phyloP scores from a whole-genome alignment of 192 early-diverging fungal species.

The Entophlyctis luteolus region DNA sequence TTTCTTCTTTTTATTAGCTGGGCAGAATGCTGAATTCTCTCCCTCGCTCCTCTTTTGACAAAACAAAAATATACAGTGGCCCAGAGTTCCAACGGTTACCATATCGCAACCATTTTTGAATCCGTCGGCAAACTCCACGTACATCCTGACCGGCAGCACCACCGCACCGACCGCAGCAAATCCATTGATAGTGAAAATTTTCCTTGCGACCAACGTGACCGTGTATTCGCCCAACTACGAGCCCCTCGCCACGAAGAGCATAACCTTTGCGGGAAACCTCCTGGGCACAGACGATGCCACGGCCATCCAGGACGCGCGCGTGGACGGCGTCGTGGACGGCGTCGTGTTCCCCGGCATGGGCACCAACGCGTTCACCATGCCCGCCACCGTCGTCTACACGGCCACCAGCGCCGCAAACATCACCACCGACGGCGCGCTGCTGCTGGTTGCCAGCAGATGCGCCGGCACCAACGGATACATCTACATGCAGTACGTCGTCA shows the following conservation, averaged over 20 bases:
- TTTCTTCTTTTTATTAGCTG: no score
- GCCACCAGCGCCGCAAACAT: not conserved
- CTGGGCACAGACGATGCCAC: not conserved
- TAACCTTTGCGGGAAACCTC: not conserved
- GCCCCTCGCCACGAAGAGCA: not conserved
- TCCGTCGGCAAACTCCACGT: not conserved
- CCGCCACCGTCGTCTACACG: not conserved
- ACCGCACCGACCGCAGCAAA: not conserved
- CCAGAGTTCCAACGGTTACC: not conserved
- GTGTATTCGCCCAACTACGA: not conserved
- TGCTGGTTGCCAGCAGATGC: not conserved
- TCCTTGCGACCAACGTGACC: not conserved
- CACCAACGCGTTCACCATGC: not conserved
- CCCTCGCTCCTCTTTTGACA: no score
- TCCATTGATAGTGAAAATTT: not conserved
- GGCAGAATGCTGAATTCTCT: no score
- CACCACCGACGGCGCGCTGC: not conserved
- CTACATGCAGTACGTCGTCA: constrained; percentile 8
- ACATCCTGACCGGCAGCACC: not conserved
- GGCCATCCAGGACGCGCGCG: not conserved
- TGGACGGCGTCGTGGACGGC: not conserved
- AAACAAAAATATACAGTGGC: no score
- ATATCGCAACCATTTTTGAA: not conserved
- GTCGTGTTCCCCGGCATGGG: not conserved
- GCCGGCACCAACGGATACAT: not conserved